Evolutionary conservation across 495 filamentous ascomycete genomes (phyloP).

Genomic region (Penicillium flavigenum): DNA sequence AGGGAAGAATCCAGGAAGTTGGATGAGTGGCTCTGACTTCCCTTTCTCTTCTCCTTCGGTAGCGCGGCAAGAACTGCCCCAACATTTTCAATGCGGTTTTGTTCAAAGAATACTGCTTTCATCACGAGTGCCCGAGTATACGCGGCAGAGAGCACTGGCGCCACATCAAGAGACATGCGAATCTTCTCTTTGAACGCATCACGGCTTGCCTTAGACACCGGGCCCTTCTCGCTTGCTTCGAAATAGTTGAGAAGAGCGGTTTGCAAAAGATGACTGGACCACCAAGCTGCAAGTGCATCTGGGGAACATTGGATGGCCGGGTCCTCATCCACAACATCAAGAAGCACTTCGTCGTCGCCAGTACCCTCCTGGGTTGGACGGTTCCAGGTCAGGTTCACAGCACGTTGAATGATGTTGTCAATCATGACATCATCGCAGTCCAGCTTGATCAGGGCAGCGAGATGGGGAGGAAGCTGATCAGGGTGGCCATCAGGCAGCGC

Average conservation of each 20-base stretch:
- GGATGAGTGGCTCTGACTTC: constrained; percentile 28
- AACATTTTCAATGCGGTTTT: constrained; percentile 47
- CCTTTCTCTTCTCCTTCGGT: constrained; percentile 43
- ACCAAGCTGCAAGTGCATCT: constrained; percentile 90
- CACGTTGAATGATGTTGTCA: constrained; percentile 74
- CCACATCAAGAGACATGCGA: constrained; percentile 66
- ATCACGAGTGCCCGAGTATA: constrained; percentile 78
- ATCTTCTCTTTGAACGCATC: constrained; percentile 57
- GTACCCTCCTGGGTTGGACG: constrained; percentile 65
- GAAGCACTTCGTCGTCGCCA: constrained; percentile 61
- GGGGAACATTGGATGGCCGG: constrained; percentile 81
- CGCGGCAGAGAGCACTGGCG: constrained; percentile 74
- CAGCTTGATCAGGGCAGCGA: constrained; percentile 68
- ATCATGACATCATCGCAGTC: constrained; percentile 80
- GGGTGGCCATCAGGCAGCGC: constrained; percentile 55
- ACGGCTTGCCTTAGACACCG: constrained; percentile 40
- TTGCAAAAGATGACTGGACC: constrained; percentile 74
- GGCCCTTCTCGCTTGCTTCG: constrained; percentile 46
- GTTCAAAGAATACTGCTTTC: constrained; percentile 48
- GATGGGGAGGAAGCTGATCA: constrained; percentile 72
- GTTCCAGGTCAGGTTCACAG: constrained; percentile 91
- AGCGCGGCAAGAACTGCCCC: constrained; percentile 50
- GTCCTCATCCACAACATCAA: constrained; percentile 85
- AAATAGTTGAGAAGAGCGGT: constrained; percentile 63
- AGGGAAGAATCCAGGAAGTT: constrained; percentile 51